Evolutionary conservation across 2,329 filamentous ascomycete species (phyloP).

Genomic region (Teratosphaeria pseudoeucalypti): DNA sequence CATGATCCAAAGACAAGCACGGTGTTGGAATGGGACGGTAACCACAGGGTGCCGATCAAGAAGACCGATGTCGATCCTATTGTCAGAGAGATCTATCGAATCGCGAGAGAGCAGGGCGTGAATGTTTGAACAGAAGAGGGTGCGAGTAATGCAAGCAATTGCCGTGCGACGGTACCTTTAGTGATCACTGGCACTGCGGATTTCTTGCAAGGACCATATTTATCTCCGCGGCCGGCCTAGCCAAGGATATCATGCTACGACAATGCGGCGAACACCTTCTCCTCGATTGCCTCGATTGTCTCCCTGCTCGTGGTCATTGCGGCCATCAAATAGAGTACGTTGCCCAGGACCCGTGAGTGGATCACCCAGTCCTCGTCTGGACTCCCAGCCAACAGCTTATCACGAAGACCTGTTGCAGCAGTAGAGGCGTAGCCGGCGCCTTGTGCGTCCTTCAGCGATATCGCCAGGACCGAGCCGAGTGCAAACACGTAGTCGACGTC

Average conservation of each 20-base stretch:
- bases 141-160: not conserved
- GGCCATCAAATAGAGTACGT: conserved; percentile 52
- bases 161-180: not conserved
- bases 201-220: not conserved
- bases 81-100: conserved; percentile 41
- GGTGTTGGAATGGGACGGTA: conserved; percentile 63
- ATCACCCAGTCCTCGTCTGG: conserved; percentile 33
- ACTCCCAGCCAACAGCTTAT: conserved; percentile 34
- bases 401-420: conserved; percentile 43
- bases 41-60: conserved; percentile 62
- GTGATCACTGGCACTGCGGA: not conserved
- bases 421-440: conserved; percentile 48
- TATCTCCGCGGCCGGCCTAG: too few relatives aligned
- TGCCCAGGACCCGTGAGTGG: conserved; percentile 50
- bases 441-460: conserved; percentile 43
- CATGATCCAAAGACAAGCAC: conserved; percentile 45
- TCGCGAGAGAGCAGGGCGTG: conserved; percentile 42
- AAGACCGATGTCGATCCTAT: conserved; percentile 51
- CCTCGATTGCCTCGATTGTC: conserved; percentile 32
- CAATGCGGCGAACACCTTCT: conserved; percentile 26
- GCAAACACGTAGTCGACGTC: conserved; percentile 59
- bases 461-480: conserved; percentile 63
- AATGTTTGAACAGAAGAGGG: conserved; percentile 13
- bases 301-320: conserved; percentile 40
- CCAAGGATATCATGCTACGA: not conserved